phyloP scores from a whole-genome alignment of 495 filamentous ascomycete species.

The Podospora bellae-mahoneyi region DNA sequence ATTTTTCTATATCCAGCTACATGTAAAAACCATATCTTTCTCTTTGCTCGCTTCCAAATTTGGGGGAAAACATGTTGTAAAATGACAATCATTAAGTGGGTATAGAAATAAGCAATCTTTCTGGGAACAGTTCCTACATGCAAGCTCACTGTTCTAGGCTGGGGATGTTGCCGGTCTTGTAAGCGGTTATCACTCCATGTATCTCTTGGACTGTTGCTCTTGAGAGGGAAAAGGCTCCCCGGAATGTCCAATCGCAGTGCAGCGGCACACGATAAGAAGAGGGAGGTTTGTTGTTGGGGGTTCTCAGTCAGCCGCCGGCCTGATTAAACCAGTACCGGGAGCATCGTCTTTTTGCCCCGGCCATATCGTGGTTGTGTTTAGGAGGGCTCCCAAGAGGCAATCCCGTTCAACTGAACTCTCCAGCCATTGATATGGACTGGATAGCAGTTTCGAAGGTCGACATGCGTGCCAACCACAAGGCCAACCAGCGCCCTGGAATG shows the following conservation, averaged over 20 bases:
- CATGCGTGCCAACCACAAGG: too few relatives aligned
- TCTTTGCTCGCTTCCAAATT: background rate
- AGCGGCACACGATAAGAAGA: background rate
- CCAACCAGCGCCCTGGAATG: too few relatives aligned
- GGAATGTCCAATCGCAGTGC: background rate
- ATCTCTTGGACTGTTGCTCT: background rate
- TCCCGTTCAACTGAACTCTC: too few relatives aligned
- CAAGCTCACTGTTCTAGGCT: background rate
- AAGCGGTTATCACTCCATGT: background rate
- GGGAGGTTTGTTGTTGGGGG: background rate
- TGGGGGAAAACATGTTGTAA: background rate
- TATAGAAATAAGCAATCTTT: background rate
- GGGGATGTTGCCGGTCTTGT: background rate
- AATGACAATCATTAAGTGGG: background rate
- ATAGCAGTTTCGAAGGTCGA: too few relatives aligned
- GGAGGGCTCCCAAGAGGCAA: too few relatives aligned
- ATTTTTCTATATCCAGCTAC: background rate
- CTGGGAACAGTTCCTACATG: background rate
- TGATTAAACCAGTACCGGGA: background rate
- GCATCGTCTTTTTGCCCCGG: too few relatives aligned
- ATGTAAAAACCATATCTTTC: background rate
- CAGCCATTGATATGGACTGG: too few relatives aligned
- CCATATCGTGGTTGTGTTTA: too few relatives aligned
- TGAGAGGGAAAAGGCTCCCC: background rate
- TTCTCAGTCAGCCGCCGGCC: background rate